phyloP scores from a whole-genome alignment of 345 rosid species.

The Brassica incana region DNA sequence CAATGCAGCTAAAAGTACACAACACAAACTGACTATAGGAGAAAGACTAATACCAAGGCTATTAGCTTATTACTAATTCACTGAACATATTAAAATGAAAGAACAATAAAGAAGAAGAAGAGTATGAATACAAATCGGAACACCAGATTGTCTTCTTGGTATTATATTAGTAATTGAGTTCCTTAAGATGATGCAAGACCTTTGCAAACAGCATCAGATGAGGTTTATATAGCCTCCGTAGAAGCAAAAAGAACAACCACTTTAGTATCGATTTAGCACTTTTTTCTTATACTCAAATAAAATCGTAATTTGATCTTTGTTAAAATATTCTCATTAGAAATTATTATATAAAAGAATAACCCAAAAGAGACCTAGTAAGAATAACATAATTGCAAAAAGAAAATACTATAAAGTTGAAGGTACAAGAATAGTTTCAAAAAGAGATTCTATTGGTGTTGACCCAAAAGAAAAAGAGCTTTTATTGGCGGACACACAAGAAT shows the following conservation, averaged over 20 bases:
- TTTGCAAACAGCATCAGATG: constrained; percentile 83
- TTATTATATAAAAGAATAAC: background rate
- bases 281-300: background rate
- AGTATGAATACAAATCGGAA: constrained; percentile 53
- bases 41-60: background rate
- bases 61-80: background rate
- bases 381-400: background rate
- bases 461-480: background rate
- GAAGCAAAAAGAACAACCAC: background rate
- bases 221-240: background rate
- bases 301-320: background rate
- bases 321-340: background rate
- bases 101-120: background rate
- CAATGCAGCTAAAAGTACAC: background rate
- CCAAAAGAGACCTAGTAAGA: background rate
- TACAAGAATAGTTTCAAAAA: background rate
- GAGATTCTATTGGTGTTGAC: background rate
- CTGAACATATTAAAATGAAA: background rate
- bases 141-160: constrained; percentile 66
- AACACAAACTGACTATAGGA: background rate
- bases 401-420: background rate
- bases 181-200: constrained; percentile 76
- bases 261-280: background rate
- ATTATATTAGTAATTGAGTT: constrained; percentile 71
- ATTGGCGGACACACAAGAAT: background rate